Evolutionary conservation across 805 yeast species (phyloP).

Genomic region (Lipomyces yamadae): DNA sequence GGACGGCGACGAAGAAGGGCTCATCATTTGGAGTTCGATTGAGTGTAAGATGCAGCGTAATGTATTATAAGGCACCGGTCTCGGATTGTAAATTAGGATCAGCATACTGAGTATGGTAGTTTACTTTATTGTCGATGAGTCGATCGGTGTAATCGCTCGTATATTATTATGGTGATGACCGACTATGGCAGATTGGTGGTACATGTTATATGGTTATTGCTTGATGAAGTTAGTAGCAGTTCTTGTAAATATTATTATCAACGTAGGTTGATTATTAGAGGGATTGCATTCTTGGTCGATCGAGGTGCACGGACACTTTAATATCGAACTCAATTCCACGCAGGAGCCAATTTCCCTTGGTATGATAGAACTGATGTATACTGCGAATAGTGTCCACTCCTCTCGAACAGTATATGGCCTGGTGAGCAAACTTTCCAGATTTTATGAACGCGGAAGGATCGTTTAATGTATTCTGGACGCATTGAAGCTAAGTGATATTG

Average conservation of each 20-base stretch:
- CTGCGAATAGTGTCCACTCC: no score
- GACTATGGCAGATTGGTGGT: no score
- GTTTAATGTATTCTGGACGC: neutral
- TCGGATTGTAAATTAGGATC: neutral
- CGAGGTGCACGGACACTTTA: no score
- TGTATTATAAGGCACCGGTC: neutral
- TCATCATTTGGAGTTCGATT: conserved; percentile 22
- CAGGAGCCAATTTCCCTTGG: no score
- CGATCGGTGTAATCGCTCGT: neutral
- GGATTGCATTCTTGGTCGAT: no score
- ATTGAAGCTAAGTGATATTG: neutral
- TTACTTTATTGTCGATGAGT: neutral
- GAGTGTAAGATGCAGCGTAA: neutral
- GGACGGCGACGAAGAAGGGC: conserved; percentile 26
- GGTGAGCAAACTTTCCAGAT: neutral
- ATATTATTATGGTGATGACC: no score
- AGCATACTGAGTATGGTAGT: neutral
- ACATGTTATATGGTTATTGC: no score
- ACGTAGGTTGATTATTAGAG: no score
- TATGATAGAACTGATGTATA: no score
- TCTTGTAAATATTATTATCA: no score
- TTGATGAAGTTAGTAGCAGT: no score
- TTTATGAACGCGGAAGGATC: neutral
- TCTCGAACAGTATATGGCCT: neutral
- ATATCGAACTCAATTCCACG: no score